Conservation (phyloP, 306 rosid genomes). For the Cotoneaster glaucophyllus region DNA sequence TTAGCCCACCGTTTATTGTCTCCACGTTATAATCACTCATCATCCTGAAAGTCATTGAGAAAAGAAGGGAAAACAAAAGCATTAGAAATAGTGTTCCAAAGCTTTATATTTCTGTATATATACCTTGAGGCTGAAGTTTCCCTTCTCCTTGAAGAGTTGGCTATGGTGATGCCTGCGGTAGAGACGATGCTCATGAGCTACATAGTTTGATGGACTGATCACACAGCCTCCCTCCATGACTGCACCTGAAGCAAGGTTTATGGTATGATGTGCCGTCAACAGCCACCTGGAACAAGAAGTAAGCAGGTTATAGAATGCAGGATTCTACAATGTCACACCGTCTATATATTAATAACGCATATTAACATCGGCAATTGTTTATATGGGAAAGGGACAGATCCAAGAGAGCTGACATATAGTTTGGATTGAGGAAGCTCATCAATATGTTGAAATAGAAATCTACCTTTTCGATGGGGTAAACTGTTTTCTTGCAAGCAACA, state of each 20-base stretch:
- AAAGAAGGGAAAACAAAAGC: no score
- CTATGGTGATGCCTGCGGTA: conserved; percentile 88
- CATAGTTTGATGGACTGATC: conserved; percentile 86
- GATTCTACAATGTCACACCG: neutral
- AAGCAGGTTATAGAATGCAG: neutral
- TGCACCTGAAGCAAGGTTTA: conserved; percentile 74
- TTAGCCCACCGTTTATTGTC: no score
- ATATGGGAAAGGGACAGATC: neutral
- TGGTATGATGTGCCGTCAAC: conserved; percentile 84
- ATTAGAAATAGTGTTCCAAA: no score
- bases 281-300: conserved; percentile 46
- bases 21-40: no score
- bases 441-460: neutral
- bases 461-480: conserved; percentile 95
- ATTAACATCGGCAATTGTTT: neutral
- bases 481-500: conserved; percentile 76
- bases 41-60: no score
- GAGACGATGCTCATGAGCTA: conserved; percentile 78
- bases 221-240: conserved; percentile 88
- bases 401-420: neutral
- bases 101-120: no score
- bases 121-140: conserved; percentile 92
- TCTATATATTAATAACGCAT: neutral
- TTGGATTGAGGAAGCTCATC: neutral
- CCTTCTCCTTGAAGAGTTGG: conserved; percentile 89